Evolutionary conservation across 177 flowering plant species (phyloP), one percentile per base, ranked within the genome.

Genomic region (Vitis hybrid): DNA sequence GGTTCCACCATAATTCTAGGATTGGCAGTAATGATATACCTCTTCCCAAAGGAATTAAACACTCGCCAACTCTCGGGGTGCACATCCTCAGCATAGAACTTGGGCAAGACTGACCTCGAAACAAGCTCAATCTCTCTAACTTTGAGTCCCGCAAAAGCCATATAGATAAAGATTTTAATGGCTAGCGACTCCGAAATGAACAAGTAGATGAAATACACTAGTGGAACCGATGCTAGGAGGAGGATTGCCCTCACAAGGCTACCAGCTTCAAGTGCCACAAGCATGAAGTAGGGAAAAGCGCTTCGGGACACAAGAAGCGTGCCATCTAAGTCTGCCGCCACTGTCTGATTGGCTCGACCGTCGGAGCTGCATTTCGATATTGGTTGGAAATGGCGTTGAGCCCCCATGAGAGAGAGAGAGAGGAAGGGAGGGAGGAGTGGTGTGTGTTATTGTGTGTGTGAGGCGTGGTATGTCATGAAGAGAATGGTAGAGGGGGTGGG

Each of bases 1-100:
- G 79, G 90, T 69, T 93, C 98, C n/a, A 91, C 97, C 96, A 90
- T 90, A 2, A 91, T 55, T 64, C 91, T 82, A 2, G 95, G 97
- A 65, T 67, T 89, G 0, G 88, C 91, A 0, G 97, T 93, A 14
- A 93, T 77, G 0, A 93, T 71, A 52, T 75, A 85, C 13, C 91
- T 59, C 70, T 80, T 88, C 11, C 96, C 96, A 34, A 82, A 91
- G 0, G 95, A 82, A 59, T 74, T 82, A 75, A 92, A 94, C 69
- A 90, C 94, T 31, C 70, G 69, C 97, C 97, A 94, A 1, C 82
- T 61, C 34, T 86, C 88, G 0, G 90, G 94, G 51, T 81, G 82
- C 0, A 94, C 96, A 66, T 92, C 94, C 1, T 84, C 96, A 0
- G 94, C 82, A 56, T 94, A 94, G 64, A 92, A 92, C 55, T 68